A percentile compares a stretch with the other conserved stretches of the same genome.
phyloP scores from a whole-genome alignment of 2,329 filamentous ascomycete genomes.

The Ceratocystis alfenasii region DNA sequence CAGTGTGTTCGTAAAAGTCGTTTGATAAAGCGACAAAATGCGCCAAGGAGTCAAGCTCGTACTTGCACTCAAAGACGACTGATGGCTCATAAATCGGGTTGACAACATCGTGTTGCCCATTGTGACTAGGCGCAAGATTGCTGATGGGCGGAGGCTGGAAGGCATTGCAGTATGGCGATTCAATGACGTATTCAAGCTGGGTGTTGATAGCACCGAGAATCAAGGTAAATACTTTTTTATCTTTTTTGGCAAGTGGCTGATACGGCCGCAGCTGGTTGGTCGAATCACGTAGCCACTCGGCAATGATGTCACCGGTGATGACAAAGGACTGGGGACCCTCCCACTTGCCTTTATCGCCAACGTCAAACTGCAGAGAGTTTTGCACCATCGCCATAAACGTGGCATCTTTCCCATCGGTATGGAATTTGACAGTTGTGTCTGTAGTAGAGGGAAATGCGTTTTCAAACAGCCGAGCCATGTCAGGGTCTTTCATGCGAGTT shows the following conservation, averaged over 20 bases:
- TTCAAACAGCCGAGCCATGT: conserved; percentile 84
- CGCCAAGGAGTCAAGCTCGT: conserved; percentile 90
- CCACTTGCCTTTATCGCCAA: conserved; percentile 53
- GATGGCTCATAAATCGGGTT: conserved; percentile 76
- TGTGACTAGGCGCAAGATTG: conserved; percentile 56
- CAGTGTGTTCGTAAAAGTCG: conserved; percentile 71
- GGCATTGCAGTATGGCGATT: conserved; percentile 93
- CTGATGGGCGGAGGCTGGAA: conserved; percentile 90
- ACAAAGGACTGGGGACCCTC: conserved; percentile 81
- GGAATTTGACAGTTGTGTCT: conserved; percentile 82
- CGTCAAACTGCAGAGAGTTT: conserved; percentile 28
- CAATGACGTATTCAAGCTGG: conserved; percentile 86
- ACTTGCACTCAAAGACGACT: conserved; percentile 95
- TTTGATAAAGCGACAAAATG: conserved; percentile 80
- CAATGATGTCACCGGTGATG: conserved; percentile 85
- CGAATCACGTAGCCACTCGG: conserved; percentile 83
- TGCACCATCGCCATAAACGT: conserved; percentile 30
- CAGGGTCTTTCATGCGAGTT: conserved; percentile 65
- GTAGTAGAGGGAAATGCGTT: conserved; percentile 90
- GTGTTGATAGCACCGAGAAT: conserved; percentile 93
- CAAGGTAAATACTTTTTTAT: conserved; percentile 62
- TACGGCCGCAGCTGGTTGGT: conserved; percentile 91
- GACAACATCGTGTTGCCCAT: conserved; percentile 72
- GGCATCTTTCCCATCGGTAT: conserved; percentile 48
- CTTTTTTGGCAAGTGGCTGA: conserved; percentile 69